Conservation (phyloP, 345 rosid genomes). For the Anastatica hierochuntica region DNA sequence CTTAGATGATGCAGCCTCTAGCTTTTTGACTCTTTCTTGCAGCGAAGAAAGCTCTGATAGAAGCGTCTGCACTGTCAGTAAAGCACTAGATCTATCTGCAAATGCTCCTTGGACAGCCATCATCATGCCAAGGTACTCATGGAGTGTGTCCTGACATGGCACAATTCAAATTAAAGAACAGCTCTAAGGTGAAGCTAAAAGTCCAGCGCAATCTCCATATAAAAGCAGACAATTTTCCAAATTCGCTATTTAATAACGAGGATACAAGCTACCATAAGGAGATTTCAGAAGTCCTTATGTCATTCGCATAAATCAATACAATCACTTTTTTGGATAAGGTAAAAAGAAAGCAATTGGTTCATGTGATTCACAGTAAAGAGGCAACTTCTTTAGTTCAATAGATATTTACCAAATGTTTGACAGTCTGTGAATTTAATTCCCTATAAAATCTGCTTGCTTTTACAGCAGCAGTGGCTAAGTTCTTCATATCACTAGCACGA, state of each 20-base stretch:
- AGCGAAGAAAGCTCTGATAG: constrained; percentile 66
- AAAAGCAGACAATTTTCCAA: background rate
- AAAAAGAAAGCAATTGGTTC: no score
- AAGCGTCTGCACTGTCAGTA: constrained; percentile 89
- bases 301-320: no score
- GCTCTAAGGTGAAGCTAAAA: background rate
- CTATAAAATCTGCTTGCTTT: constrained; percentile 95
- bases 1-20: constrained; percentile 89
- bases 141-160: constrained; percentile 67
- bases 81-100: constrained; percentile 75
- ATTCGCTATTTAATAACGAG: background rate
- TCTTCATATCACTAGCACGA: constrained; percentile 81
- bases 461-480: constrained; percentile 86
- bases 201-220: background rate
- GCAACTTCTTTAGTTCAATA: no score
- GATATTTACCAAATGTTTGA: constrained; percentile 91
- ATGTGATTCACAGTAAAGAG: no score
- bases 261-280: no score
- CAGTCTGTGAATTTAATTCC: constrained; percentile 76
- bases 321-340: no score
- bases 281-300: no score
- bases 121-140: constrained; percentile 87
- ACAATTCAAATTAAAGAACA: background rate
- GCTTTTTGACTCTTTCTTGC: constrained; percentile 69
- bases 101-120: constrained; percentile 84